Percentiles rank a stretch among this genome's conserved stretches.
phyloP scores from a whole-genome alignment of 2,329 filamentous ascomycete species.

The Rhinocladiella similis region DNA sequence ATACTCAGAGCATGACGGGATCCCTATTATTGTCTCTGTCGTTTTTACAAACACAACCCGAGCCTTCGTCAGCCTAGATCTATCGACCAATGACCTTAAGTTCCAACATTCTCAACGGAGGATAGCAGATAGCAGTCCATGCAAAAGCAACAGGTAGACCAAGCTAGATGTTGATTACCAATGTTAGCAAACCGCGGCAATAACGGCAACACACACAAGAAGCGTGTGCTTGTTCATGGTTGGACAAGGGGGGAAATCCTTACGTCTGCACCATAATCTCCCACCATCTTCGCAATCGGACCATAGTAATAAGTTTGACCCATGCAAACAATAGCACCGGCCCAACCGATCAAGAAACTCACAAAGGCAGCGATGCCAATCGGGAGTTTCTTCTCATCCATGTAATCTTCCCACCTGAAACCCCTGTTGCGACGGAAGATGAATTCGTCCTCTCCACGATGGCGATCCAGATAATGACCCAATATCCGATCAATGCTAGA shows the following conservation, averaged over 20 bases:
- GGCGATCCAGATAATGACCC: conserved; percentile 66
- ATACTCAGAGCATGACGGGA: no score
- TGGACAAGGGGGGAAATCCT: no score
- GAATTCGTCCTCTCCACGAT: conserved; percentile 59
- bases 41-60: no score
- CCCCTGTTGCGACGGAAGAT: conserved; percentile 58
- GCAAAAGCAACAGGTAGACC: conserved; percentile 62
- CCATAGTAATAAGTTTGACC: conserved; percentile 69
- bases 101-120: conserved; percentile 54
- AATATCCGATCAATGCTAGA: conserved; percentile 70
- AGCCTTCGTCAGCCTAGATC: no score
- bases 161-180: conserved; percentile 59
- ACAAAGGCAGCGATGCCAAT: conserved; percentile 61
- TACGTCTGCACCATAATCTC: conserved; percentile 56
- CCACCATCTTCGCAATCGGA: conserved; percentile 59
- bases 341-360: conserved; percentile 67
- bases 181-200: no score
- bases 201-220: no score
- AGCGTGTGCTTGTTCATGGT: no score
- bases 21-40: no score
- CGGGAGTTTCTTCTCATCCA: conserved; percentile 59
- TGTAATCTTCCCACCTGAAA: conserved; percentile 64
- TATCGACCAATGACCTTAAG: conserved; percentile 36
- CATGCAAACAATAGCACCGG: conserved; percentile 59
- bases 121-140: conserved; percentile 60